A percentile compares a stretch with the other conserved stretches of the same genome.
These are phyloP conservation scores for Terana coerulea DNA, from an alignment of 768 basidiomycete species.

Conservation along the genomic window DNA sequence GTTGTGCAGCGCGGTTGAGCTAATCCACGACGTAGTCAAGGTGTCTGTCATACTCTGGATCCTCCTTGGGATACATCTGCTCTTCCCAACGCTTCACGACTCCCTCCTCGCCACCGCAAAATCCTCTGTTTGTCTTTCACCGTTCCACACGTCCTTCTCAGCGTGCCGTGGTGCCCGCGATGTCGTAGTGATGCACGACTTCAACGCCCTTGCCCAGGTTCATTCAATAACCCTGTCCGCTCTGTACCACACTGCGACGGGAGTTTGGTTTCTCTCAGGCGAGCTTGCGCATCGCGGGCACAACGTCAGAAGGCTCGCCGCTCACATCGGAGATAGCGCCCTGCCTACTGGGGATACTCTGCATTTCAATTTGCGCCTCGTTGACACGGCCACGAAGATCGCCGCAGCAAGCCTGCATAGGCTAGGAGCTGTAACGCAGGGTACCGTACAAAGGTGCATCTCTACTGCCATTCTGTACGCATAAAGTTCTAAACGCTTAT, in stretches of 20 bases:
- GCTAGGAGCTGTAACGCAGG: neutral
- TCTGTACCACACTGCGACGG: neutral
- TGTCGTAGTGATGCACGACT: constrained; percentile 5
- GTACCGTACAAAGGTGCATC: no score
- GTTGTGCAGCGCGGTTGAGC: no score
- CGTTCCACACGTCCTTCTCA: neutral
- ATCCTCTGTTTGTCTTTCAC: no score
- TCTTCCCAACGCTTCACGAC: no score
- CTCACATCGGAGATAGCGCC: neutral
- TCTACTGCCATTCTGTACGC: no score
- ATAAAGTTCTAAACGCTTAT: no score
- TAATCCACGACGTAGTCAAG: no score
- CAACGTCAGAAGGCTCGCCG: neutral
- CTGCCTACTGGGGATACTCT: neutral
- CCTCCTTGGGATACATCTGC: no score
- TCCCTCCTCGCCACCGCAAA: no score
- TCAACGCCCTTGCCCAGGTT: constrained; percentile 1
- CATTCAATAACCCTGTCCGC: neutral
- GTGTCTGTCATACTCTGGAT: no score
- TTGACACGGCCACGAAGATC: neutral
- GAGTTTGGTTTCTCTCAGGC: neutral
- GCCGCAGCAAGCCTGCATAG: neutral
- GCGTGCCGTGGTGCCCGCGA: neutral
- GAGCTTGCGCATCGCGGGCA: constrained; percentile 1
- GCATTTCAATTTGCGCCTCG: neutral